These are phyloP conservation scores for Ustilago lituana DNA, from an alignment of 1,284 basidiomycete genomes.

Conservation along the genomic window DNA sequence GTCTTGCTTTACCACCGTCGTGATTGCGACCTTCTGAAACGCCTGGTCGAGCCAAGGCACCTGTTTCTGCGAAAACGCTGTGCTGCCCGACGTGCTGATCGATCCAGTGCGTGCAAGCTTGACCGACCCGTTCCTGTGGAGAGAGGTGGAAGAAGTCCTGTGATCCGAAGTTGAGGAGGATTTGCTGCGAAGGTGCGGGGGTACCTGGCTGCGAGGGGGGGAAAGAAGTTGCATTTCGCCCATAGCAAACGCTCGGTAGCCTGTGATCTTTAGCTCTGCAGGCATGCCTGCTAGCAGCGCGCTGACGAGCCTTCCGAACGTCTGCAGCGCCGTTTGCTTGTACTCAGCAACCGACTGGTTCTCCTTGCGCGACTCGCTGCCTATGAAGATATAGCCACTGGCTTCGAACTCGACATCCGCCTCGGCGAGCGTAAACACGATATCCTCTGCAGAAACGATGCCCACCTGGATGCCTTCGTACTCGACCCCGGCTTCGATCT, in stretches of 20 bases:
- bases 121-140: conserved; percentile 3
- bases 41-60: conserved; percentile 58
- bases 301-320: conserved; percentile 29
- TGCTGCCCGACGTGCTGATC: conserved; percentile 18
- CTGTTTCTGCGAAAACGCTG: conserved; percentile 26
- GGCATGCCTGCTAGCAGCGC: conserved; percentile 19
- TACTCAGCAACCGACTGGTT: conserved; percentile 27
- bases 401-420: conserved; percentile 38
- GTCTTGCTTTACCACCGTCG: conserved; percentile 26
- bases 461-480: conserved; percentile 43
- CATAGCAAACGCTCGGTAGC: conserved; percentile 46
- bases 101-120: conserved; percentile 12
- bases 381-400: conserved; percentile 37
- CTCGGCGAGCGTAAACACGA: conserved; percentile 34
- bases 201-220: conserved; percentile 17
- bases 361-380: conserved; percentile 32
- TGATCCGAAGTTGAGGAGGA: conserved; percentile 17
- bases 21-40: conserved; percentile 39
- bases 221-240: conserved; percentile 25
- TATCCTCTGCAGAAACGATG: conserved; percentile 40
- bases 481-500: conserved; percentile 45
- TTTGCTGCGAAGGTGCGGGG: conserved; percentile 30
- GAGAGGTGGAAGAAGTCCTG: conserved; percentile 11
- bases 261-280: conserved; percentile 22
- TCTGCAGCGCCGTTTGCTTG: conserved; percentile 14